phyloP scores from a whole-genome alignment of 768 basidiomycete species.

The Steccherinum ochraceum region DNA sequence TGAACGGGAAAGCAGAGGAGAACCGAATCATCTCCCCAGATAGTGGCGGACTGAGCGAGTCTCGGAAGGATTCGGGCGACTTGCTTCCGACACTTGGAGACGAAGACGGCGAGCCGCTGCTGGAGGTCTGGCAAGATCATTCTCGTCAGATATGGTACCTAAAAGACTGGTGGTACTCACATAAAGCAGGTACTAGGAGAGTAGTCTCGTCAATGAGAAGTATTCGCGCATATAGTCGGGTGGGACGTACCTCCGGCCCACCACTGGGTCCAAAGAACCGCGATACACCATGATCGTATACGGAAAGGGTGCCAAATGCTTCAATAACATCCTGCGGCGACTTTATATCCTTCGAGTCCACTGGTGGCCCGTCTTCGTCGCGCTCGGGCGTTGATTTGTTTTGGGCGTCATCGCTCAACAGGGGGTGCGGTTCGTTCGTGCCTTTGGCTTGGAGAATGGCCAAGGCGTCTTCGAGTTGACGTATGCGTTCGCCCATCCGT shows the following conservation, averaged over 20 bases:
- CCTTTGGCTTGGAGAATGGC: constrained; percentile 48
- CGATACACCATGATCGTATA: constrained; percentile 58
- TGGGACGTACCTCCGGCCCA: constrained; percentile 54
- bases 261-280: constrained; percentile 75
- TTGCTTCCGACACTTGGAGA: constrained; percentile 16
- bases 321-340: constrained; percentile 40
- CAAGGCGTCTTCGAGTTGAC: constrained; percentile 63
- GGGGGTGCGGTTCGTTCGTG: constrained; percentile 52
- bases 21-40: constrained; percentile 35
- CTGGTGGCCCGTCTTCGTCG: constrained; percentile 19
- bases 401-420: constrained; percentile 46
- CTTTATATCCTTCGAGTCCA: constrained; percentile 7
- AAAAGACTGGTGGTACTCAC: constrained; percentile 1
- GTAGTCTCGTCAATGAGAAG: too few relatives aligned
- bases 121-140: not conserved
- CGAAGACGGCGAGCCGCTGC: constrained; percentile 3
- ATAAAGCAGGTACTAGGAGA: constrained; percentile 11
- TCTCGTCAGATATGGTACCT: not conserved
- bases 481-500: constrained; percentile 60
- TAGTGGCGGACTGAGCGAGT: constrained; percentile 23
- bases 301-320: constrained; percentile 59
- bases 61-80: constrained; percentile 22
- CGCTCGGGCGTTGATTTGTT: constrained; percentile 21
- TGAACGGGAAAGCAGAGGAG: constrained; percentile 59
- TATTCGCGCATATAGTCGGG: too few relatives aligned